These are phyloP conservation scores for Ramaria sp. DNA, from an alignment of 768 basidiomycete genomes.

Conservation along the genomic window DNA sequence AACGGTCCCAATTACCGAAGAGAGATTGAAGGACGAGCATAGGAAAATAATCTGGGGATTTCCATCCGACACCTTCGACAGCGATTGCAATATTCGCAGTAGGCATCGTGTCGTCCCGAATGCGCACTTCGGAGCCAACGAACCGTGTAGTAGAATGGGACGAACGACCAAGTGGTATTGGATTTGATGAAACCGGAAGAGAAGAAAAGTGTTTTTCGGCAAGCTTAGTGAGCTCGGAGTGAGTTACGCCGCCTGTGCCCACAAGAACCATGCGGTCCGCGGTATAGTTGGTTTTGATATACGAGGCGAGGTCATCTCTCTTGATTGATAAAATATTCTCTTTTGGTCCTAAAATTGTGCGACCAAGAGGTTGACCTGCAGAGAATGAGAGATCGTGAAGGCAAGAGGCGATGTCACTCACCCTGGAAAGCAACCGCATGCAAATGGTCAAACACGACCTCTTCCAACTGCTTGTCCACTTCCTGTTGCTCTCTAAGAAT, in stretches of 20 bases:
- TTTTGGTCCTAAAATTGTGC: slow-evolving; percentile 96
- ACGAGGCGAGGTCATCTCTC: slow-evolving; percentile 75
- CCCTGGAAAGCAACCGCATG: slow-evolving; percentile 96
- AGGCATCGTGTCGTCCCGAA: slow-evolving; percentile 84
- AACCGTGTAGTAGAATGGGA: slow-evolving; percentile 73
- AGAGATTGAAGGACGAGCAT: slow-evolving; percentile 98
- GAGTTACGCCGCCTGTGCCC: slow-evolving; percentile 91
- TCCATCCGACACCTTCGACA: slow-evolving; percentile 97
- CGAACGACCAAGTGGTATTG: slow-evolving; percentile 77
- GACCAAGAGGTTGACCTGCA: slow-evolving; percentile 85
- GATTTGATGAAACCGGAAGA: slow-evolving; percentile 79
- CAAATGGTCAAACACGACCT: slow-evolving; percentile 97
- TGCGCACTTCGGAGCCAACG: slow-evolving; percentile 88
- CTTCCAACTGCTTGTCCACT: slow-evolving; percentile 96
- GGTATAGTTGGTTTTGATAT: slow-evolving; percentile 98
- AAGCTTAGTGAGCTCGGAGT: slow-evolving; percentile 84
- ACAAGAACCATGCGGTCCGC: slow-evolving; percentile 99
- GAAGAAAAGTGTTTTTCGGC: slow-evolving; percentile 89
- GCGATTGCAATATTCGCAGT: slow-evolving; percentile 94
- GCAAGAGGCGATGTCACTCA: slow-evolving; percentile 26
- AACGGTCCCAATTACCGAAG: slow-evolving; percentile 99
- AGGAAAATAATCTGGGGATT: slow-evolving; percentile 96
- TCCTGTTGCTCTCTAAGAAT: slow-evolving; percentile 97
- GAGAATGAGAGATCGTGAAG: slow-evolving; percentile 10
- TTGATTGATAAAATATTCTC: slow-evolving; percentile 92